Base-by-base conservation (phyloP, 2,329 filamentous ascomycete species). In the Paraphaeosphaeria minitans region DNA sequence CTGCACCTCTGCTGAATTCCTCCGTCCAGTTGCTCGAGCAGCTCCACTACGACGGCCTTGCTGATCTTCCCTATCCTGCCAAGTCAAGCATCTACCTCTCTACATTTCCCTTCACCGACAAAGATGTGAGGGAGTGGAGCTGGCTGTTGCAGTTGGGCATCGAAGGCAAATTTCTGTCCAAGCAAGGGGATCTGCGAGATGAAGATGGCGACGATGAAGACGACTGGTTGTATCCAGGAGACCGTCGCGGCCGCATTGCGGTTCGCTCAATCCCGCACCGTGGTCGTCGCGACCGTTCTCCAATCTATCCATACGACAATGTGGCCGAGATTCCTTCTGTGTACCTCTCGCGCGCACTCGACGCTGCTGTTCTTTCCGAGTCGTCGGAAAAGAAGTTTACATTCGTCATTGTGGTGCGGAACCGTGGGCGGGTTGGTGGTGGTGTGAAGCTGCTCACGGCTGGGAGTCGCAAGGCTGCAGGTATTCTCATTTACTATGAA, bases 401-500 rank as follows among this genome's bases (percentile, higher is more conserved):
- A 10, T 71, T 59, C 37, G 31, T 63, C 13, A 63, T 71, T 27
- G 63, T 71, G 4, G 60, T 61, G 4, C 61, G 66, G 54, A 65
- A 67, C 35, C 53, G 59, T 13, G 31, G 37, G 22, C 46, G 55
- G 12, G 53, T 49, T 5, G 37, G 50, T 19, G 51, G 41, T 3
- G 59, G 59, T 13, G 49, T 22, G 10, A 68, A 69, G 43, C 41
- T 70, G 54, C 12, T 69, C n/a, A 60, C 67, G 19, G 65, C 62
- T 7, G 69, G 68, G 53, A 65, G 63, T n/a, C 56, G 69, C 14
- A 69, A 68, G 55, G 69, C 69, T 4, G 67, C 65, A 1, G 67
- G 63, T 3, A 64, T 70, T 21, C 19, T 68, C 5, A 65, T 68
- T 12, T 70, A 63, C 52, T 68, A 68, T 45, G 64, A 70, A 46